These are phyloP conservation scores for Nepenthes alata DNA, from an alignment of 179 eudicot species.

Conservation along the genomic window DNA sequence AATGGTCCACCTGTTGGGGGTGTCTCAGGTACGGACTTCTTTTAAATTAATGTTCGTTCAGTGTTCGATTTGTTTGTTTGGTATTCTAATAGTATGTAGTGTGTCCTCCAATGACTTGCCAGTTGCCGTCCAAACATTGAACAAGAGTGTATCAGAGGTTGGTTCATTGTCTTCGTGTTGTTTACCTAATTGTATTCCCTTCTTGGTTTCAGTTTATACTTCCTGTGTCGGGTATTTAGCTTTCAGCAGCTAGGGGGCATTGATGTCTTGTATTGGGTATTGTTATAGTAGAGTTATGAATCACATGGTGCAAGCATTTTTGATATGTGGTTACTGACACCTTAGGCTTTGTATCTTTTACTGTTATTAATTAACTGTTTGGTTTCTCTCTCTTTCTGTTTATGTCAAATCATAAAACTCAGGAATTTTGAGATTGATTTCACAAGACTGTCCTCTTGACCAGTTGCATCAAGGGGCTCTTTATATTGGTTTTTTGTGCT, in stretches of 20 bases:
- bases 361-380: too few relatives aligned
- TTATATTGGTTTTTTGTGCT: too few relatives aligned
- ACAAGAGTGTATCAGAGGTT: constrained; percentile 59
- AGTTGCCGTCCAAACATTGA: constrained; percentile 47
- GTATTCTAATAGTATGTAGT: background rate
- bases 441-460: too few relatives aligned
- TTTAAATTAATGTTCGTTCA: background rate
- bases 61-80: background rate
- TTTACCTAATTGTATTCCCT: background rate
- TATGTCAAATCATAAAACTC: too few relatives aligned
- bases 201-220: background rate
- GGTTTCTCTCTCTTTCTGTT: too few relatives aligned
- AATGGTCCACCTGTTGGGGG: constrained; percentile 35
- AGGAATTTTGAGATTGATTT: too few relatives aligned
- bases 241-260: too few relatives aligned
- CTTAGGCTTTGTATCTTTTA: too few relatives aligned
- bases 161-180: constrained; percentile 8
- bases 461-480: too few relatives aligned
- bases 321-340: background rate
- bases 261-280: too few relatives aligned
- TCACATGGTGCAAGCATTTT: background rate
- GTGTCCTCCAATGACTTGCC: constrained; percentile 12
- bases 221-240: background rate
- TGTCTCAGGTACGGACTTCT: constrained; percentile 46
- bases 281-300: background rate